These are phyloP conservation scores for Daedaleopsis sinensis DNA, from an alignment of 768 basidiomycete species.

Conservation along the genomic window DNA sequence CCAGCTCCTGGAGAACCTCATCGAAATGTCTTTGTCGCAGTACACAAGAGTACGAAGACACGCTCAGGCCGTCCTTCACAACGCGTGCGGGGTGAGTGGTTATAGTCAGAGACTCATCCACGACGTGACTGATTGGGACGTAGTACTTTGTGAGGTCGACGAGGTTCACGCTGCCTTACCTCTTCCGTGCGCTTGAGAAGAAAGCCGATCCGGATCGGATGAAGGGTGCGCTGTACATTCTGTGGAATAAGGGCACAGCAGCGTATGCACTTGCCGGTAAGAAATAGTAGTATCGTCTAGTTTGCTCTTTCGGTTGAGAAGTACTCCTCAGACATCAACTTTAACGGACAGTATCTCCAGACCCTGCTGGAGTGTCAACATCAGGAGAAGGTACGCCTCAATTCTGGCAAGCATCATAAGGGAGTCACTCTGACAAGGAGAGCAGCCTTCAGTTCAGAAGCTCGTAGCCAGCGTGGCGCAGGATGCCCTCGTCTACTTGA, in stretches of 20 bases:
- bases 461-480: constrained; percentile 62
- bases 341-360: constrained; percentile 59
- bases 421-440: background rate
- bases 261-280: constrained; percentile 71
- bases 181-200: constrained; percentile 64
- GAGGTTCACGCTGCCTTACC: constrained; percentile 58
- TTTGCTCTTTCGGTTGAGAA: background rate
- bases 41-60: constrained; percentile 79
- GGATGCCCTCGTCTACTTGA: constrained; percentile 61
- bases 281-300: constrained; percentile 25
- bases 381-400: constrained; percentile 71
- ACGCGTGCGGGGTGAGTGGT: constrained; percentile 60
- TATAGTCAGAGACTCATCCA: background rate
- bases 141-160: constrained; percentile 77
- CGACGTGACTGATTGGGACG: constrained; percentile 1
- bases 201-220: constrained; percentile 90
- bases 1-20: constrained; percentile 62
- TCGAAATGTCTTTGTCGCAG: constrained; percentile 76
- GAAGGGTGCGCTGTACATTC: constrained; percentile 89
- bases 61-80: constrained; percentile 67
- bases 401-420: background rate
- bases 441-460: constrained; percentile 76
- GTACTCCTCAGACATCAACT: constrained; percentile 50
- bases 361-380: constrained; percentile 76
- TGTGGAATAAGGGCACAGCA: constrained; percentile 72